Conservation (phyloP, 2,329 filamentous ascomycete genomes). For the Calonectria pteridis region DNA sequence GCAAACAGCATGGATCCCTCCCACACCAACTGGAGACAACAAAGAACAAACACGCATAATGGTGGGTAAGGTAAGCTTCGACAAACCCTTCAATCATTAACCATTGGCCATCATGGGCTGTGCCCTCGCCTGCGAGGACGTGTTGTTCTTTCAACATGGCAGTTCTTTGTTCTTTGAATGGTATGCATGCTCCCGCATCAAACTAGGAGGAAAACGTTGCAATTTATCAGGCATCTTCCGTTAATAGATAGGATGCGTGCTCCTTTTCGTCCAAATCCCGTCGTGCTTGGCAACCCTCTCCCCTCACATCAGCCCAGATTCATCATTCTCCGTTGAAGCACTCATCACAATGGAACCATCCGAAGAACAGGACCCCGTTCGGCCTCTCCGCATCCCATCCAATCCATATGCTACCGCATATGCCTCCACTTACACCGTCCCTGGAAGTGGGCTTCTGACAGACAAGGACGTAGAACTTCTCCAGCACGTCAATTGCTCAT, state of each 20-base stretch:
- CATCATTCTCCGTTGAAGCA: too few species aligned
- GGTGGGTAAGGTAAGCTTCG: neutral
- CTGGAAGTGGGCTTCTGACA: slow-evolving; percentile 39
- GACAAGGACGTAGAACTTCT: slow-evolving; percentile 42
- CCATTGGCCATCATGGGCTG: neutral
- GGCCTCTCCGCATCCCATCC: slow-evolving; percentile 37
- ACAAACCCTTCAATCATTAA: neutral
- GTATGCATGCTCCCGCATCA: neutral
- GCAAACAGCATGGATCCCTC: neutral
- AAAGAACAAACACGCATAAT: neutral
- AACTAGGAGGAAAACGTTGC: neutral
- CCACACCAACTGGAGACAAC: neutral
- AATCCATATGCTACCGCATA: slow-evolving; percentile 46
- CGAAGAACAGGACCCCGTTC: neutral
- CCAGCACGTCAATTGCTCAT: slow-evolving; percentile 67
- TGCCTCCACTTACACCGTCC: slow-evolving; percentile 40
- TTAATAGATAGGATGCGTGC: neutral
- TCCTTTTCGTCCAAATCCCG: neutral
- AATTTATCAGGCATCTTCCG: neutral
- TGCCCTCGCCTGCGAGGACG: neutral
- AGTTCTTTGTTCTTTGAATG: slow-evolving; percentile 7
- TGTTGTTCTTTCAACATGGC: neutral
- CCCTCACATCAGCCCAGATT: neutral
- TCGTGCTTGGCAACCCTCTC: neutral
- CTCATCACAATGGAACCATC: slow-evolving; percentile 14